These are phyloP conservation scores for Orbilia ellipsospora DNA, from an alignment of 2,329 filamentous ascomycete genomes.

Conservation along the genomic window DNA sequence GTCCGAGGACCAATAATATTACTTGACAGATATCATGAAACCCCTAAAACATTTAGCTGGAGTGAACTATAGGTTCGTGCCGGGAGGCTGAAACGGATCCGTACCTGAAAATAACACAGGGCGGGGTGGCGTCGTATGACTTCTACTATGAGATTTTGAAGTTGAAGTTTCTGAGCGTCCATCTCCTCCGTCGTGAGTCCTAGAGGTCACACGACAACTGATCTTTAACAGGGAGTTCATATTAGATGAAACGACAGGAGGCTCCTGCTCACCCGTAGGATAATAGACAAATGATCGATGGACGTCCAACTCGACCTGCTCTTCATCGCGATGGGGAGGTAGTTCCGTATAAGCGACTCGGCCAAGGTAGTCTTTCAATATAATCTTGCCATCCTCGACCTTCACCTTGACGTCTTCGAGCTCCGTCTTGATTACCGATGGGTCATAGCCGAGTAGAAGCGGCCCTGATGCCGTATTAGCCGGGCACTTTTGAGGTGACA, in stretches of 20 bases:
- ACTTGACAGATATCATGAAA: slow-evolving; percentile 99
- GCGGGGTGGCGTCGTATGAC: slow-evolving; percentile 83
- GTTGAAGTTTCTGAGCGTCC: slow-evolving; percentile 75
- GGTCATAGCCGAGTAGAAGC: slow-evolving; percentile 63
- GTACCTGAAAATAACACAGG: slow-evolving; percentile 87
- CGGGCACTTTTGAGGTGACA: background rate
- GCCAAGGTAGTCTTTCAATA: slow-evolving; percentile 47
- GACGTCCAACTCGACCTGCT: slow-evolving; percentile 91
- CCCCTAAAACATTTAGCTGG: slow-evolving; percentile 65
- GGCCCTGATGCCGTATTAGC: slow-evolving; percentile 55
- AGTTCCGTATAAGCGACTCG: slow-evolving; percentile 63
- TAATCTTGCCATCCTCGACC: slow-evolving; percentile 25
- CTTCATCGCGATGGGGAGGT: slow-evolving; percentile 83
- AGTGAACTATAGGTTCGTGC: background rate
- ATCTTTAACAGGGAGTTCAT: slow-evolving; percentile 20
- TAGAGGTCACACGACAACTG: slow-evolving; percentile 57
- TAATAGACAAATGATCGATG: slow-evolving; percentile 98
- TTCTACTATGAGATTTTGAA: slow-evolving; percentile 82
- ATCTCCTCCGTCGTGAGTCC: slow-evolving; percentile 67
- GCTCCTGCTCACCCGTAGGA: slow-evolving; percentile 74
- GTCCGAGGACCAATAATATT: slow-evolving; percentile 83
- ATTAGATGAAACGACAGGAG: slow-evolving; percentile 5
- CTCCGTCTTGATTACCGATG: slow-evolving; percentile 55
- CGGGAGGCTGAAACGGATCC: background rate
- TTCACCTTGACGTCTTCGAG: slow-evolving; percentile 56